These are phyloP conservation scores for Pichia sp. DNA, from an alignment of 1,139 yeast genomes.

Conservation along the genomic window DNA sequence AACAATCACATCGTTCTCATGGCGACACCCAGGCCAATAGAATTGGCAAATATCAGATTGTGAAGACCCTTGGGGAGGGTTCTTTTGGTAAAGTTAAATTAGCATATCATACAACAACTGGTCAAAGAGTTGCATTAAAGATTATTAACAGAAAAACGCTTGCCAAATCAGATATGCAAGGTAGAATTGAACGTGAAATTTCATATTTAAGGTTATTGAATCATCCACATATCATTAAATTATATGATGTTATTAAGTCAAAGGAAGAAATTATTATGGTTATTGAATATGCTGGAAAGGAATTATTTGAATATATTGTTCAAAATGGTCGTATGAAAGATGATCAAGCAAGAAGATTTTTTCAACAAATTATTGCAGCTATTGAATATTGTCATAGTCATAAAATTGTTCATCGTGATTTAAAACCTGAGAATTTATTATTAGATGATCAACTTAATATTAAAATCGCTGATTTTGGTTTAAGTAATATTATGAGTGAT, in stretches of 20 bases:
- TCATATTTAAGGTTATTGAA: conserved; percentile 81
- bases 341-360: conserved; percentile 87
- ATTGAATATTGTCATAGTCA: conserved; percentile 97
- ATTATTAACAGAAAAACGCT: conserved; percentile 90
- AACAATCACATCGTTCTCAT: not conserved
- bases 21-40: conserved; percentile 29
- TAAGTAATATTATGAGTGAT: conserved; percentile 95
- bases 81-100: conserved; percentile 95
- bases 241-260: conserved; percentile 92
- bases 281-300: conserved; percentile 94
- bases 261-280: conserved; percentile 98
- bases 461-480: conserved; percentile 94
- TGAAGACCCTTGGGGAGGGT: conserved; percentile 94
- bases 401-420: conserved; percentile 93
- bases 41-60: conserved; percentile 90
- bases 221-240: conserved; percentile 94
- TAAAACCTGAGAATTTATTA: conserved; percentile 89
- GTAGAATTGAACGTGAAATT: conserved; percentile 90
- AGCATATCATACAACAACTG: conserved; percentile 89
- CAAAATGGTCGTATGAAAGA: conserved; percentile 95
- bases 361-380: conserved; percentile 96
- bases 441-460: conserved; percentile 88
- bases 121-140: conserved; percentile 89
- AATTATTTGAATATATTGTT: conserved; percentile 90
- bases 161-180: conserved; percentile 97